Conservation (phyloP, 805 yeast genomes). For the Ogataea angusta region DNA sequence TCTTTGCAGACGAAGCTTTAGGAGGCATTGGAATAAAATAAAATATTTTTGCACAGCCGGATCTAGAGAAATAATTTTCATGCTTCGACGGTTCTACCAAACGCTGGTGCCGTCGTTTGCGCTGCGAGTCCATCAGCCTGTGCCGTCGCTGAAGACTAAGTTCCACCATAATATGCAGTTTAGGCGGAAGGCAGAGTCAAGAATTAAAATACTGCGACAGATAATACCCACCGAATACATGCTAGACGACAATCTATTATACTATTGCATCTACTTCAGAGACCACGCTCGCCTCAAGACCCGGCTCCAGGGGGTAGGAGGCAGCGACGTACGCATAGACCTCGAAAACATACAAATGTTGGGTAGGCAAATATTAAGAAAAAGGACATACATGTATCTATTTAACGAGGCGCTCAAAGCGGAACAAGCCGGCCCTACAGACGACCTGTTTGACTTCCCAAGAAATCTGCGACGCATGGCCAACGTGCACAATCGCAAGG, state of each 20-base stretch:
- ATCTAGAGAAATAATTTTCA: constrained; percentile 1
- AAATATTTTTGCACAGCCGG: constrained; percentile 5
- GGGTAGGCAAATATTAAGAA: constrained; percentile 10
- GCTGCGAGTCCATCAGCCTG: neutral
- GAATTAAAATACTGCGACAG: constrained; percentile 20
- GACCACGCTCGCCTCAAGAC: constrained; percentile 11
- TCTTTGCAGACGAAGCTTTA: constrained; percentile 20
- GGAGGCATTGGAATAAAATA: constrained; percentile 24
- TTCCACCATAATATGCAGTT: constrained; percentile 16
- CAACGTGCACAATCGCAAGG: constrained; percentile 10
- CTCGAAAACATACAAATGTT: constrained; percentile 5
- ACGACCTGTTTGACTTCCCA: constrained; percentile 8
- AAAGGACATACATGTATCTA: constrained; percentile 6
- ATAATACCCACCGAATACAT: constrained; percentile 25
- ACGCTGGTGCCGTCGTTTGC: constrained; percentile 10
- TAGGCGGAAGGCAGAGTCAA: constrained; percentile 23
- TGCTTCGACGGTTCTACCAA: constrained; percentile 11
- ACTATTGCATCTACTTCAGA: constrained; percentile 22
- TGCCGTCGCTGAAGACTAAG: constrained; percentile 8
- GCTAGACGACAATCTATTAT: constrained; percentile 20
- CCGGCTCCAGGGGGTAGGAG: constrained; percentile 6
- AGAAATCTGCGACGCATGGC: constrained; percentile 3
- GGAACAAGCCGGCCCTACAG: neutral
- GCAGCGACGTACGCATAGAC: constrained; percentile 8
- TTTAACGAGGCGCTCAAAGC: constrained; percentile 6